Conservation (phyloP, 2,329 filamentous ascomycete genomes). For the Didymella keratinophila region DNA sequence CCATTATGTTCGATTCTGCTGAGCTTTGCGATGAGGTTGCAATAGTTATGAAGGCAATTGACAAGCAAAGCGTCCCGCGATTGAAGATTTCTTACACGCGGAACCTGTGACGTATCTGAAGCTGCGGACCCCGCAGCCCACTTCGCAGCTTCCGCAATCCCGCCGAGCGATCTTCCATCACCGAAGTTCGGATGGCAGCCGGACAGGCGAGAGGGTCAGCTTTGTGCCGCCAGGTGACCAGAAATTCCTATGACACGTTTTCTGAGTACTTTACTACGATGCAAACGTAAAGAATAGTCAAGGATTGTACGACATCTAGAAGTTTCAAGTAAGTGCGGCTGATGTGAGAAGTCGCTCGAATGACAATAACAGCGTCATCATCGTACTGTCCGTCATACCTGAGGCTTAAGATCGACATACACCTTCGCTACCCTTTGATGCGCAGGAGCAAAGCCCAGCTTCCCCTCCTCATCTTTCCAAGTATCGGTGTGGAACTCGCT, state of each 20-base stretch:
- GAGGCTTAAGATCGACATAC: slow-evolving; percentile 40
- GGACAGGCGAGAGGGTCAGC: neutral
- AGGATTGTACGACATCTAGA: neutral
- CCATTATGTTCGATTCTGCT: slow-evolving; percentile 55
- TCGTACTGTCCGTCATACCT: neutral
- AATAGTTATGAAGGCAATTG: neutral
- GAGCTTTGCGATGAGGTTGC: neutral
- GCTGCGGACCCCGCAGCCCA: slow-evolving; percentile 23
- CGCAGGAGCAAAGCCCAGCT: slow-evolving; percentile 33
- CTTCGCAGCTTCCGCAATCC: slow-evolving; percentile 17
- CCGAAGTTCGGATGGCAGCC: slow-evolving; percentile 3
- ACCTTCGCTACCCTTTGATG: slow-evolving; percentile 36
- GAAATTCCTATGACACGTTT: neutral
- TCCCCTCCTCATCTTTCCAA: slow-evolving; percentile 35
- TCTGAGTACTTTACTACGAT: neutral
- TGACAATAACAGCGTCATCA: neutral
- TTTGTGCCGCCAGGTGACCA: neutral
- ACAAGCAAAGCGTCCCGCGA: neutral
- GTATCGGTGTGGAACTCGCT: slow-evolving; percentile 35
- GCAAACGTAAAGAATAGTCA: neutral
- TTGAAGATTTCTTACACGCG: slow-evolving; percentile 17
- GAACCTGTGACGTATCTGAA: slow-evolving; percentile 21
- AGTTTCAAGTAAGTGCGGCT: neutral
- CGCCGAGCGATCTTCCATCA: slow-evolving; percentile 16
- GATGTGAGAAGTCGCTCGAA: neutral